These are phyloP conservation scores for Populus hybrid DNA, from an alignment of 441 rosid genomes.

Conservation along the genomic window DNA sequence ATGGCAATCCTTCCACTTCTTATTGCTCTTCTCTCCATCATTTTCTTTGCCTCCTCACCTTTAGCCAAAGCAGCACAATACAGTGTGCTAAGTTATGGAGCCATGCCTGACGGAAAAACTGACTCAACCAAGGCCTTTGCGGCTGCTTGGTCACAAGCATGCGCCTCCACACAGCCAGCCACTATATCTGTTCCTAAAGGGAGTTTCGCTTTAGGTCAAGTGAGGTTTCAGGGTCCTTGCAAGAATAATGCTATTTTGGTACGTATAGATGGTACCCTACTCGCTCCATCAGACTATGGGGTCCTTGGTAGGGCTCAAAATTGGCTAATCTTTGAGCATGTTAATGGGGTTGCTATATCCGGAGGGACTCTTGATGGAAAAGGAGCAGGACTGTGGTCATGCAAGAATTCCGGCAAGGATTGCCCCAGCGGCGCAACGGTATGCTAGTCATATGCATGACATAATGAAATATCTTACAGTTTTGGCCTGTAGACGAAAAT, in stretches of 20 bases:
- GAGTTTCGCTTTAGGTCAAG: slow-evolving; percentile 39
- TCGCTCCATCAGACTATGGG: slow-evolving; percentile 55
- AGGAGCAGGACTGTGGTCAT: slow-evolving; percentile 59
- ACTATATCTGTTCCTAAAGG: slow-evolving; percentile 61
- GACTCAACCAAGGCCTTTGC: slow-evolving; percentile 62
- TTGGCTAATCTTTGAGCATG: slow-evolving; percentile 51
- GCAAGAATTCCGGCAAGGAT: slow-evolving; percentile 52
- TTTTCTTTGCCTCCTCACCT: slow-evolving; percentile 6
- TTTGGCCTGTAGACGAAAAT: no score
- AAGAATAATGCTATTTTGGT: slow-evolving; percentile 37
- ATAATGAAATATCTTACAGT: background rate
- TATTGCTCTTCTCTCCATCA: background rate
- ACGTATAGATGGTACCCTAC: slow-evolving; percentile 51
- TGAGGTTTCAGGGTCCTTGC: slow-evolving; percentile 56
- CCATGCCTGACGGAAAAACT: slow-evolving; percentile 50
- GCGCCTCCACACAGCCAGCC: slow-evolving; percentile 43
- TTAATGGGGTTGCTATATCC: slow-evolving; percentile 45
- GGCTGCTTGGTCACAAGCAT: slow-evolving; percentile 57
- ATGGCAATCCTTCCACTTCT: background rate
- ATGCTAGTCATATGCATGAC: slow-evolving; percentile 11
- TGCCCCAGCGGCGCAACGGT: slow-evolving; percentile 74
- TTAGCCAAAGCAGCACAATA: slow-evolving; percentile 24
- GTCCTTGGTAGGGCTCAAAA: slow-evolving; percentile 30
- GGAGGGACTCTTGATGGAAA: slow-evolving; percentile 65
- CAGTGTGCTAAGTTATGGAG: slow-evolving; percentile 55